A percentile compares a stretch with the other conserved stretches of the same genome.
Evolutionary conservation across 2,329 filamentous ascomycete species (phyloP).

Genomic region (Epichloe brachyelytri): DNA sequence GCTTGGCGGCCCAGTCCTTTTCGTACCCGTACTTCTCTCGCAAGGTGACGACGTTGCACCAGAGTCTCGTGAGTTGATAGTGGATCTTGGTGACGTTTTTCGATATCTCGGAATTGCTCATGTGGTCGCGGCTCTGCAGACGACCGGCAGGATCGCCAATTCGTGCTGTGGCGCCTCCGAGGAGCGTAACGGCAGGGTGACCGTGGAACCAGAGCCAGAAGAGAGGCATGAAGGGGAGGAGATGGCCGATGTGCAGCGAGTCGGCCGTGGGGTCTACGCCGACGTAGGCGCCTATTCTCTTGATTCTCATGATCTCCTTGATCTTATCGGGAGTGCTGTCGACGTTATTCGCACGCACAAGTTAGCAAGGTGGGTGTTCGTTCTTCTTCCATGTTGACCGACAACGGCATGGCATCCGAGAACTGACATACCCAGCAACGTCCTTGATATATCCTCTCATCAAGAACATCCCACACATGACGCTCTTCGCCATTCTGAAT

Average conservation of each 20-base stretch:
- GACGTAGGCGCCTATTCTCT: constrained; percentile 62
- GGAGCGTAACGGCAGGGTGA: constrained; percentile 50
- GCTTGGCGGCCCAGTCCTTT: constrained; percentile 50
- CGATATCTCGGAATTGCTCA: constrained; percentile 37
- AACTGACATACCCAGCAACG: constrained; percentile 50
- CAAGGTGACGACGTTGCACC: constrained; percentile 57
- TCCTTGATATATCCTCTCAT: constrained; percentile 63
- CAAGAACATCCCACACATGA: constrained; percentile 50
- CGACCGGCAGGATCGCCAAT: constrained; percentile 70
- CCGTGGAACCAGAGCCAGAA: constrained; percentile 77
- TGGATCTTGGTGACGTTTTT: constrained; percentile 57
- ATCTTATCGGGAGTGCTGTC: constrained; percentile 37
- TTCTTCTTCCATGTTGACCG: neutral
- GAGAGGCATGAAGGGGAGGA: constrained; percentile 69
- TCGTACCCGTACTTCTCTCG: constrained; percentile 52
- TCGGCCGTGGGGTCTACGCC: constrained; percentile 72
- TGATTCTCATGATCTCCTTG: constrained; percentile 48
- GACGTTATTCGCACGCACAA: neutral
- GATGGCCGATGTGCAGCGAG: constrained; percentile 69
- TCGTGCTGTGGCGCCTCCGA: constrained; percentile 64
- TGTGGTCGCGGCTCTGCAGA: constrained; percentile 43
- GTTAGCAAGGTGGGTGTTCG: neutral
- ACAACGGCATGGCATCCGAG: constrained; percentile 10
- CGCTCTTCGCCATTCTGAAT: constrained; percentile 37
- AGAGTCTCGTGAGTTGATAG: constrained; percentile 58